Evolutionary conservation across 176 grass and related monocot genomes (phyloP), one percentile per base, ranked within the genome.

Genomic region (Carex myosuroides): DNA sequence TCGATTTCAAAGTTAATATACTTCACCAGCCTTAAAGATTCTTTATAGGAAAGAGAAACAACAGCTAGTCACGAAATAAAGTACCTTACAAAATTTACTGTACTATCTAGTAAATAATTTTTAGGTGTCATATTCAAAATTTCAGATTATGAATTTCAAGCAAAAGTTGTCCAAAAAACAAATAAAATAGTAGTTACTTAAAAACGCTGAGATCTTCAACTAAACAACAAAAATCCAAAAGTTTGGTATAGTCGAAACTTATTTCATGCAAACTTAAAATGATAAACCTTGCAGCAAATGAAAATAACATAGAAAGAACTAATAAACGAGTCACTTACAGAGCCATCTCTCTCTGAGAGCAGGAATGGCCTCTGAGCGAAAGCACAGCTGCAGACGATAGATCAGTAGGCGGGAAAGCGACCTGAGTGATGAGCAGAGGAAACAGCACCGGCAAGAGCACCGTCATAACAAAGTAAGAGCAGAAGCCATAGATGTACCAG

Each of bases 401-500:
- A 91, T 92, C 88, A 74, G 87, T 89, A 16, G 60, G 8, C 8
- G 92, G 90, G 84, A 86, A 86, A 37, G 89, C 95, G 57, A 94
- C 88, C 84, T 98, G 90, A 9, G 90, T 90, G 87, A 98, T 81
- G 84, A 98, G 88, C 57, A 90, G 84, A 26, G 95, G 95, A 64
- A 98, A 94, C 1, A 98, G 95, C 30, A 98, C 91, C 0, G 95
- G 95, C 21, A 98, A 58, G 46, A 98, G 90, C 33, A 98, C 89
- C 13, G 88, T 86, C 73, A 90, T 88, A 70, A 98, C 92, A 68
- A 98, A 98, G 90, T 91, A 93, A 24, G 95, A 98, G 92, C 92
- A 90, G 86, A 98, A 91, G 60, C 92, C 86, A 60, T 94, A 98
- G 62, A 94, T 65, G 81, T 94, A 94, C 90, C 90, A 98, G 0